Evolutionary conservation across 331 rosid species (phyloP).

Genomic region (Malus hybrid): DNA sequence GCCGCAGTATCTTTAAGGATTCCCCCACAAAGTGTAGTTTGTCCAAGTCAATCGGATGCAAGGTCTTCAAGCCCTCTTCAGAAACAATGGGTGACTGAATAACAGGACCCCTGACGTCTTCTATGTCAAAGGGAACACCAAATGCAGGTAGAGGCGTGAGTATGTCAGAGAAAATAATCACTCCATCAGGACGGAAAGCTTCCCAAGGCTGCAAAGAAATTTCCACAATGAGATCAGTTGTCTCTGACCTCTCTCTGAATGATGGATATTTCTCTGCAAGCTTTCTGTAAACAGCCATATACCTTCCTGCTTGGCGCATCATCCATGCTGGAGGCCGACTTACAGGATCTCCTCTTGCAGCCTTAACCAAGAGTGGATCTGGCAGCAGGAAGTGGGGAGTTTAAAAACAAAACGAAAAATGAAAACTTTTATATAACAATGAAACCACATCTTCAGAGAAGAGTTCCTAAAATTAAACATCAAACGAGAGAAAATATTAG

Average conservation of each 20-base stretch:
- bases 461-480: not conserved
- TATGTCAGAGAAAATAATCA: constrained; percentile 90
- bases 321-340: constrained; percentile 98
- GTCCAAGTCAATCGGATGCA: constrained; percentile 79
- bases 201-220: constrained; percentile 99
- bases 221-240: constrained; percentile 96
- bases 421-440: not conserved
- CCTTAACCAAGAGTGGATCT: constrained; percentile 93
- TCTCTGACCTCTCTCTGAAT: constrained; percentile 96
- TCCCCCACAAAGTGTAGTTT: constrained; percentile 80
- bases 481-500: not conserved
- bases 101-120: constrained; percentile 87
- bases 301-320: constrained; percentile 99
- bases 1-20: constrained; percentile 64
- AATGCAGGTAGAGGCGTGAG: constrained; percentile 96
- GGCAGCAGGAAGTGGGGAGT: not conserved
- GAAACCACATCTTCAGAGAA: not conserved
- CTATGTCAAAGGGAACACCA: constrained; percentile 88
- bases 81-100: constrained; percentile 78
- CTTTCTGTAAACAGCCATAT: constrained; percentile 92
- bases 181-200: constrained; percentile 96
- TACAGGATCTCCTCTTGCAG: constrained; percentile 89
- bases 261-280: constrained; percentile 95
- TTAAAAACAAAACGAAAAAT: not conserved
- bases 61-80: constrained; percentile 68